Evolutionary conservation across 495 filamentous ascomycete genomes (phyloP), one percentile per base, ranked within the genome.

Genomic region (Bombardia bombarda): DNA sequence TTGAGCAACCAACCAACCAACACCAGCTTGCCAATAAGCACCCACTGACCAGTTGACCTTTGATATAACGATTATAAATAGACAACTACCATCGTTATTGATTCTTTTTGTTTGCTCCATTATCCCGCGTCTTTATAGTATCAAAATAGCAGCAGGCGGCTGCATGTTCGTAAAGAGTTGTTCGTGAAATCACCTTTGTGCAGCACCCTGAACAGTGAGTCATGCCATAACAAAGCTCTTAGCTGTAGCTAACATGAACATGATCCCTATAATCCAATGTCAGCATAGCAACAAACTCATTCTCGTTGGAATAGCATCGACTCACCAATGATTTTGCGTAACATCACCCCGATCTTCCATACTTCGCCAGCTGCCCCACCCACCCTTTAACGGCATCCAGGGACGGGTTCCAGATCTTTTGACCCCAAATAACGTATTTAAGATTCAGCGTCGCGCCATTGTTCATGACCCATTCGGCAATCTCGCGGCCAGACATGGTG

Each of bases 391-490:
- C 60, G 0, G 26, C 33, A 42, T 71, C 68, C 20, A 44, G 22
- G 6, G 43, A 33, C 2, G 59, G 51, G 31, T 60, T 61, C 68
- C 67, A 72, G 46, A 72, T 72, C 19, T 46, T 44, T 55, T 72
- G 68, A 16, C 68, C 68, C 68, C 68, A 72, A 40, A 72, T 72
- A 12, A 69, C 57, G 38, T 72, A 72, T 48, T 69, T 72, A 35
- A 70, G 46, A 34, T 60, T 60, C 25, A 72, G 52, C 3, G 47
- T 32, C 4, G 38, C 42, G 26, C 57, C 53, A 45, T 70, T 62
- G 22, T 67, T 59, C 69, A 70, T 72, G 7, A 60, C 52, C 68
- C 68, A 72, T 43, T 72, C 65, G 9, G 68, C 68, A 20, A 72
- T 66, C 40, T 59, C 40, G 0, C 50, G 47, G 7, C 67, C 67